Evolutionary conservation across 2,329 filamentous ascomycete species (phyloP).

Genomic region (Elsinoe necatrix): DNA sequence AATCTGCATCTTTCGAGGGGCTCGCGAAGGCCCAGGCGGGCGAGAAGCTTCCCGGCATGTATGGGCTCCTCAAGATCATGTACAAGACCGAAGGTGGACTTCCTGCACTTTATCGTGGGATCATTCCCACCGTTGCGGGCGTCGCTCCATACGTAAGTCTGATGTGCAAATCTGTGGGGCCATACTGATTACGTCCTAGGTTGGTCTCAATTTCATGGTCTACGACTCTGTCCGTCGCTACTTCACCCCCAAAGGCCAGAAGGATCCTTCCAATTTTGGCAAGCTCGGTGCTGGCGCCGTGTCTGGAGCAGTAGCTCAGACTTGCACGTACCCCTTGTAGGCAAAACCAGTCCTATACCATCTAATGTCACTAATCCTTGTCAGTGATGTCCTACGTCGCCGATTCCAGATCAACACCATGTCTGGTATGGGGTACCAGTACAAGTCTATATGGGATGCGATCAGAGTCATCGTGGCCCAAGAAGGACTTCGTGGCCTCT

Average conservation of each 20-base stretch:
- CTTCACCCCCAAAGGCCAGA: slow-evolving; percentile 78
- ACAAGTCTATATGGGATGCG: slow-evolving; percentile 78
- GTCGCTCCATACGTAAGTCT: slow-evolving; percentile 78
- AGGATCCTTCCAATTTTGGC: slow-evolving; percentile 67
- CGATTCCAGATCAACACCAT: slow-evolving; percentile 99
- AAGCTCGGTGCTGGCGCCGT: slow-evolving; percentile 87
- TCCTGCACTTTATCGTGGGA: slow-evolving; percentile 81
- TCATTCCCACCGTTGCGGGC: slow-evolving; percentile 85
- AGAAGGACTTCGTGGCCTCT: slow-evolving; percentile 77
- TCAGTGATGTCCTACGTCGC: slow-evolving; percentile 81
- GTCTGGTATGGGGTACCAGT: slow-evolving; percentile 95
- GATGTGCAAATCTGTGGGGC: slow-evolving; percentile 16
- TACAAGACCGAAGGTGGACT: slow-evolving; percentile 86
- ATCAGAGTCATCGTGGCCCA: slow-evolving; percentile 70
- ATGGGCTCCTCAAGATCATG: slow-evolving; percentile 70
- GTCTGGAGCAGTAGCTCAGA: slow-evolving; percentile 93
- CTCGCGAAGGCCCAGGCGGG: slow-evolving; percentile 53
- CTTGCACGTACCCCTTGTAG: slow-evolving; percentile 96
- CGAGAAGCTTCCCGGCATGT: slow-evolving; percentile 80
- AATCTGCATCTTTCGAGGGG: slow-evolving; percentile 87
- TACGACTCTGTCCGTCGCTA: slow-evolving; percentile 82
- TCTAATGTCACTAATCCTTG: not conserved
- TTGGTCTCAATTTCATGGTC: slow-evolving; percentile 97
- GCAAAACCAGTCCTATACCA: slow-evolving; percentile 29
- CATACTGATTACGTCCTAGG: slow-evolving; percentile 40